A percentile compares a stretch with the other conserved stretches of the same genome.
Evolutionary conservation across 192 early-diverging fungal species (phyloP).

Genomic region (Coemansia sp.): DNA sequence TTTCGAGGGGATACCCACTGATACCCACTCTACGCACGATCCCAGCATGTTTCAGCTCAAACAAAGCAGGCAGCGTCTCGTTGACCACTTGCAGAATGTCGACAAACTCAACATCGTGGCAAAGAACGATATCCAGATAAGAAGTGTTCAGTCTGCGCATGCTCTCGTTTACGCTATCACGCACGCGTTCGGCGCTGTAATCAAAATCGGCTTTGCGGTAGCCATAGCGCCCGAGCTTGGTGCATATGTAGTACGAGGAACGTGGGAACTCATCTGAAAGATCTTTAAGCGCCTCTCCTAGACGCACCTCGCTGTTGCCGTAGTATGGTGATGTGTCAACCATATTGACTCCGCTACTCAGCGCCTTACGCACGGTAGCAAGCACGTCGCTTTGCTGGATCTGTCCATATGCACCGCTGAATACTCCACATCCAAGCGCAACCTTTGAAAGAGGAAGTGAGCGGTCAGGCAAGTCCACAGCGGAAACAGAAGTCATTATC

Average conservation of each 20-base stretch:
- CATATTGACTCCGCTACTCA: conserved; percentile 58
- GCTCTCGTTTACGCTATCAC: conserved; percentile 58
- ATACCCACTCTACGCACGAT: conserved; percentile 66
- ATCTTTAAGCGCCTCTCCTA: conserved; percentile 57
- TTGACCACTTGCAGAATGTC: conserved; percentile 53
- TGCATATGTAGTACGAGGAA: conserved; percentile 63
- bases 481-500: background rate
- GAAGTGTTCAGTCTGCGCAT: conserved; percentile 58
- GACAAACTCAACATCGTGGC: conserved; percentile 81
- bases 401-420: conserved; percentile 44
- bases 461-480: background rate
- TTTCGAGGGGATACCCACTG: conserved; percentile 66
- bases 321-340: conserved; percentile 78
- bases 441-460: conserved; percentile 17
- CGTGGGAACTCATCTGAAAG: conserved; percentile 58
- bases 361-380: conserved; percentile 22
- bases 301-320: conserved; percentile 61
- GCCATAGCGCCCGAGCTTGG: conserved; percentile 76
- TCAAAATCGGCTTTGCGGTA: conserved; percentile 60
- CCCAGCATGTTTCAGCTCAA: conserved; percentile 52
- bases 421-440: conserved; percentile 43
- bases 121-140: conserved; percentile 69
- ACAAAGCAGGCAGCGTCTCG: conserved; percentile 56
- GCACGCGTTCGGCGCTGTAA: conserved; percentile 55
- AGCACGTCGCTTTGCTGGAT: conserved; percentile 5